These are phyloP conservation scores for Neoboletus subvelutipes DNA, from an alignment of 768 basidiomycete species.

Conservation along the genomic window DNA sequence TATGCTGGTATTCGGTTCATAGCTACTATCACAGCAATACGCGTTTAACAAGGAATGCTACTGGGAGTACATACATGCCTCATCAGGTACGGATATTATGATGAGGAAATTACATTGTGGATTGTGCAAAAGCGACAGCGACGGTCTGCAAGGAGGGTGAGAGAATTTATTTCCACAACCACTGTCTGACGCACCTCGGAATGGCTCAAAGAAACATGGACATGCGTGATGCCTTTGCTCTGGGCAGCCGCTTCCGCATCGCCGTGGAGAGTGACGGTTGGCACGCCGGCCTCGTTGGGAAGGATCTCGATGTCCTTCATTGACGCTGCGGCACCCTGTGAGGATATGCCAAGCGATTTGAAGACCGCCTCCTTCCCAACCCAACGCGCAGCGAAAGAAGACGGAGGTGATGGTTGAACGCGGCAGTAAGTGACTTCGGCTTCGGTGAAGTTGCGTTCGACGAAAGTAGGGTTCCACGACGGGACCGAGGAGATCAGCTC, in stretches of 20 bases:
- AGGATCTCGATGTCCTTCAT: slow-evolving; percentile 98
- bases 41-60: background rate
- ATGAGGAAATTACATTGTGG: slow-evolving; percentile 34
- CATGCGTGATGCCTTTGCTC: slow-evolving; percentile 66
- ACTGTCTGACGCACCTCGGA: slow-evolving; percentile 68
- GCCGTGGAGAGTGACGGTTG: slow-evolving; percentile 73
- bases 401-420: slow-evolving; percentile 78
- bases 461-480: slow-evolving; percentile 82
- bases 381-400: slow-evolving; percentile 97
- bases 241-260: slow-evolving; percentile 76
- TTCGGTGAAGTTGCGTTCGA: slow-evolving; percentile 90
- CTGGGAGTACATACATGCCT: slow-evolving; percentile 6
- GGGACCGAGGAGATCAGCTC: slow-evolving; percentile 94
- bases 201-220: slow-evolving; percentile 88
- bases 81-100: slow-evolving; percentile 1
- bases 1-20: slow-evolving; percentile 14
- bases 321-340: slow-evolving; percentile 90
- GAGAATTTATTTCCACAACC: background rate
- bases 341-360: slow-evolving; percentile 89
- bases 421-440: slow-evolving; percentile 85
- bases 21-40: slow-evolving; percentile 1
- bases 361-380: slow-evolving; percentile 96
- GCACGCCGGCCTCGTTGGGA: slow-evolving; percentile 74
- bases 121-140: slow-evolving; percentile 87
- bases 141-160: slow-evolving; percentile 53